These are phyloP conservation scores for Schizophyllum amplum DNA, from an alignment of 1,284 basidiomycete species.

Conservation along the genomic window DNA sequence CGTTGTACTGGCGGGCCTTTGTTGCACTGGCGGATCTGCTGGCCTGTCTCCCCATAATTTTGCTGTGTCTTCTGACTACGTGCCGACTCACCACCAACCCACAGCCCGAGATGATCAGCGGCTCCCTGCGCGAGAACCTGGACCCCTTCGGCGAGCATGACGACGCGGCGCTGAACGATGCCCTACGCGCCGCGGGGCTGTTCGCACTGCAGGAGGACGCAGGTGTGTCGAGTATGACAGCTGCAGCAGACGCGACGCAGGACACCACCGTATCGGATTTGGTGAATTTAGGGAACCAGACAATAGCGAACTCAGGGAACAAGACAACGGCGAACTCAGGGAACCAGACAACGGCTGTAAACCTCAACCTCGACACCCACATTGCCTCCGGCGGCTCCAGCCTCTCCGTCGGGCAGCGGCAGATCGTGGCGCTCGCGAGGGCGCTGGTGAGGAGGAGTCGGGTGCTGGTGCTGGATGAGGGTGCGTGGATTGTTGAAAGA, in stretches of 20 bases:
- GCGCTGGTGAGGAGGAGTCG: conserved; percentile 53
- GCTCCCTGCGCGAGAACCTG: conserved; percentile 47
- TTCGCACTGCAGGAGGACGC: conserved; percentile 41
- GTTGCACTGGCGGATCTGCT: too few species aligned
- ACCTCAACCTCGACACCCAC: conserved; percentile 41
- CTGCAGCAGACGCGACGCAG: too few species aligned
- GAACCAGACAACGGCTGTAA: conserved; percentile 20
- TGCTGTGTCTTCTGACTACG: not conserved
- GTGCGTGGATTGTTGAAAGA: conserved; percentile 8
- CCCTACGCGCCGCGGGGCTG: conserved; percentile 46
- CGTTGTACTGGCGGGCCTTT: too few species aligned
- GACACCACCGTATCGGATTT: too few species aligned
- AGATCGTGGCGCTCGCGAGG: conserved; percentile 53
- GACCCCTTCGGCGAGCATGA: conserved; percentile 71
- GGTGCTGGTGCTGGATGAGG: conserved; percentile 2
- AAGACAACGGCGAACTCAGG: conserved; percentile 13
- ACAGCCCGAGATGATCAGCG: conserved; percentile 55
- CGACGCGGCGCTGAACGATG: conserved; percentile 51
- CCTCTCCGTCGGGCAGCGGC: conserved; percentile 64
- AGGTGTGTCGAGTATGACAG: too few species aligned
- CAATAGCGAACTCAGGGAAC: too few species aligned
- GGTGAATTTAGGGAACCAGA: too few species aligned
- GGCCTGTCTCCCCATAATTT: too few species aligned
- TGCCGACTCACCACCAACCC: conserved; percentile 6
- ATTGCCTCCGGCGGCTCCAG: conserved; percentile 56